Percentiles rank a stretch among this genome's conserved stretches.
These are phyloP conservation scores for Mrakia blollopis DNA, from an alignment of 768 basidiomycete genomes.

Conservation along the genomic window DNA sequence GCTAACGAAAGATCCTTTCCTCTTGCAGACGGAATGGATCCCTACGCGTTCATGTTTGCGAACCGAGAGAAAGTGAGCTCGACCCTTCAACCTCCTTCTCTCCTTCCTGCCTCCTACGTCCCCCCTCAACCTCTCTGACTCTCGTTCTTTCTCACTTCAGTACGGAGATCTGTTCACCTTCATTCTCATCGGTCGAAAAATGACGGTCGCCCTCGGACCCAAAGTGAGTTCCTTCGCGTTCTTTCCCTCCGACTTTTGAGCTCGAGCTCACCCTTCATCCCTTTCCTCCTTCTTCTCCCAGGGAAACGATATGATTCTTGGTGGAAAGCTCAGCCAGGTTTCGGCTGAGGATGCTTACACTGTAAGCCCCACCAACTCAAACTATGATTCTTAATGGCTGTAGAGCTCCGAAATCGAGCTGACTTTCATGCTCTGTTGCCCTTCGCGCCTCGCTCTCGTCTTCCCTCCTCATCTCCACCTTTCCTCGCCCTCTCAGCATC, in stretches of 20 bases:
- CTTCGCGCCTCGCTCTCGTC: constrained; percentile 8
- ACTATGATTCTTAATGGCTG: neutral
- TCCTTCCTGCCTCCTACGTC: neutral
- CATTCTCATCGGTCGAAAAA: constrained; percentile 75
- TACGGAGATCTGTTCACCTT: constrained; percentile 98
- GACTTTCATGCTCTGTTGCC: constrained; percentile 49
- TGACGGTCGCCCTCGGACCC: constrained; percentile 84
- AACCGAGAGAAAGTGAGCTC: constrained; percentile 51
- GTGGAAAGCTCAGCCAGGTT: constrained; percentile 84
- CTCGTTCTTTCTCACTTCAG: constrained; percentile 47
- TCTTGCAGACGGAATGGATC: constrained; percentile 79
- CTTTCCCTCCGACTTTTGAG: neutral
- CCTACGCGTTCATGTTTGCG: constrained; percentile 75
- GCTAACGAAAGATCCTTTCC: neutral
- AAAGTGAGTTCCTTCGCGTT: constrained; percentile 44
- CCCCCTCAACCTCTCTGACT: neutral
- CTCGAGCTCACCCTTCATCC: constrained; percentile 2
- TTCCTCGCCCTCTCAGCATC: constrained; percentile 57
- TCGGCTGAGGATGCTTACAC: constrained; percentile 96
- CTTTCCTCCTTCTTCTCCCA: neutral
- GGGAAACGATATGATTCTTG: constrained; percentile 90
- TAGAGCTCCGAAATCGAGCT: neutral
- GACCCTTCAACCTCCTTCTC: neutral
- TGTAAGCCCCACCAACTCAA: constrained; percentile 38
- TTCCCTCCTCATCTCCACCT: constrained; percentile 34